Evolutionary conservation across 164 flowering plant genomes (phyloP).

Genomic region (Berberis thunbergii): DNA sequence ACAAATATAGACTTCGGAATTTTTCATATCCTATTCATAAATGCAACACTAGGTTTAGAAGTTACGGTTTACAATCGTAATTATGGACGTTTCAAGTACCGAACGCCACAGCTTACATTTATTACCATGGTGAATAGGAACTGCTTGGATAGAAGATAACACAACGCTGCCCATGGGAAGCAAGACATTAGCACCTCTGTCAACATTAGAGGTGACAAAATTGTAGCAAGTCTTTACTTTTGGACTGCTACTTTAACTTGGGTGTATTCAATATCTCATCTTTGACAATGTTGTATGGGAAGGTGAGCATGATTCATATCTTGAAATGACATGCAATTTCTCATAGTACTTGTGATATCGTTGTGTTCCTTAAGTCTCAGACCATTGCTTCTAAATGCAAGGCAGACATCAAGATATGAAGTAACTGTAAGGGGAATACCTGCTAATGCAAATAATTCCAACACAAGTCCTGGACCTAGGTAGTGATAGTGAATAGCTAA

Average conservation of each 20-base stretch:
- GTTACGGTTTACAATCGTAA: slow-evolving; percentile 30
- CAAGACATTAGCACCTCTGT: slow-evolving; percentile 18
- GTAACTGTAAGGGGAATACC: too few species aligned
- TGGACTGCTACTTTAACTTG: slow-evolving; percentile 8
- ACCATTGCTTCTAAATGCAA: slow-evolving; percentile 20
- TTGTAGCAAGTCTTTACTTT: slow-evolving; percentile 18
- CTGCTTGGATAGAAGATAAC: slow-evolving; percentile 17
- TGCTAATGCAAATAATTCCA: too few species aligned
- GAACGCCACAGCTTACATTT: slow-evolving; percentile 16
- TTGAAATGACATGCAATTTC: slow-evolving; percentile 24
- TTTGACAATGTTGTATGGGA: slow-evolving; percentile 21
- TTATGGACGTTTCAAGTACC: slow-evolving; percentile 37
- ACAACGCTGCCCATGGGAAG: slow-evolving; percentile 18
- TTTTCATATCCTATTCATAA: slow-evolving; percentile 5
- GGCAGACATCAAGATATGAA: slow-evolving; percentile 26
- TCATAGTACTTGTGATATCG: slow-evolving; percentile 24
- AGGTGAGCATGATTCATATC: slow-evolving; percentile 23
- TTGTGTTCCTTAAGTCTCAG: slow-evolving; percentile 14
- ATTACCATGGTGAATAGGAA: slow-evolving; percentile 24
- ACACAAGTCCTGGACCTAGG: too few species aligned
- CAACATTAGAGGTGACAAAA: slow-evolving; percentile 14
- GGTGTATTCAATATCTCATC: slow-evolving; percentile 33
- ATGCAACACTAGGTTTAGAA: slow-evolving; percentile 19
- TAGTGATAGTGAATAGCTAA: too few species aligned
- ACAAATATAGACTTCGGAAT: slow-evolving; percentile 7